Evolutionary conservation across 2,329 filamentous ascomycete genomes (phyloP), one percentile per base, ranked within the genome.

Genomic region (Clonostachys byssicola): DNA sequence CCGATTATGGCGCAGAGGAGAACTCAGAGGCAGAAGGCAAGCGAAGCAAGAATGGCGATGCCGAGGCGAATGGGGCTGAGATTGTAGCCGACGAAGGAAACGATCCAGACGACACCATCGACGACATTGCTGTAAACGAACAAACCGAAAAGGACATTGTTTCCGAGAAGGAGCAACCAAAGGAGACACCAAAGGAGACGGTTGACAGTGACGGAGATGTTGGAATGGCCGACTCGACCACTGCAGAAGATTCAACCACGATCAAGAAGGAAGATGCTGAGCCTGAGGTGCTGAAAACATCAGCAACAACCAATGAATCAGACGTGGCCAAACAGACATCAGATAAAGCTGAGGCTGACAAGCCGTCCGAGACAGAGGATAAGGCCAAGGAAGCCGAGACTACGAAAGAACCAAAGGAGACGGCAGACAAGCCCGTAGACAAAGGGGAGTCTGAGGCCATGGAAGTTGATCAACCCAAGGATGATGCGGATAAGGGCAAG

Each of bases 181-280:
- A 40, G 45, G 55, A 51, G 30, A 45, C 49, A 14, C 43, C 44
- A 36, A 60, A 61, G 16, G 47, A 56, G 5, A 66, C 65, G 34
- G 59, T 70, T 5, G 75, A 80, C 33, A 61, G 59, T 3, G 75
- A 78, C 48, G 75, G 75, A 12, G 74, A 80, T 54, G 65, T 79
- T 7, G 73, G 75, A 10, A 80, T 80, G 75, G 64, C 62, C 3
- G 73, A 71, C 40, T 52, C 67, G 3, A 59, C 62, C 1, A 51
- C 63, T 2, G 53, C 53, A 10, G 55, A 63, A 12, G 57, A 60
- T 39, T 57, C 59, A 18, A 55, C 65, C n/a, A 53, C 58, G 8
- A 68, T 72, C 42, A 70, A 72, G 48, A 63, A 65, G 34, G 69
- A 72, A 39, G 70, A 73, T 6, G 52, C 52, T 5, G 66, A 72